phyloP scores from a whole-genome alignment of 805 yeast genomes.

The Ogataea salicorniae region DNA sequence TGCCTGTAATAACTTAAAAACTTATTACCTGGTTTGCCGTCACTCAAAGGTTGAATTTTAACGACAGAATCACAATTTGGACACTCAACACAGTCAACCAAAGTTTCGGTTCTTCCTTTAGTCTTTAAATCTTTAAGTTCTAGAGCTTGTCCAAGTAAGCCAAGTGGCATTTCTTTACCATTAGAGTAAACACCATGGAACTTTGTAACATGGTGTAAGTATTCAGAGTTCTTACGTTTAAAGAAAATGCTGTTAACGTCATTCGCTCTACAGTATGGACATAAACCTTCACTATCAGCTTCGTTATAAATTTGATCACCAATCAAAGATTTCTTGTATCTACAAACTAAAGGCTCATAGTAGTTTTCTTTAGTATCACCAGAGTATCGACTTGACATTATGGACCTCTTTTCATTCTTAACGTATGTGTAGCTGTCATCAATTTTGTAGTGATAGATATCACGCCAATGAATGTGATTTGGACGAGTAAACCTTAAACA shows the following conservation, averaged over 20 bases:
- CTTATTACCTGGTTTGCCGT: constrained; percentile 9
- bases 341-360: constrained; percentile 4
- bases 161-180: constrained; percentile 19
- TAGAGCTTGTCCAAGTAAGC: constrained; percentile 16
- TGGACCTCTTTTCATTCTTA: too few species aligned
- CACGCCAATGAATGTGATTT: too few species aligned
- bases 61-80: constrained; percentile 10
- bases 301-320: neutral
- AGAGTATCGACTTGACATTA: too few species aligned
- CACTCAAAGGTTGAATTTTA: constrained; percentile 10
- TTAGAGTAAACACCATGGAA: constrained; percentile 24
- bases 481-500: too few species aligned
- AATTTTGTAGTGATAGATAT: too few species aligned
- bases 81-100: constrained; percentile 16
- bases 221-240: constrained; percentile 21
- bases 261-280: constrained; percentile 17
- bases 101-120: constrained; percentile 11
- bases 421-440: too few species aligned
- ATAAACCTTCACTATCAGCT: constrained; percentile 16
- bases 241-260: constrained; percentile 13
- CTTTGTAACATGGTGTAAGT: constrained; percentile 24
- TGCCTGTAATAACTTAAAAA: constrained; percentile 15
- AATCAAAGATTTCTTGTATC: neutral
- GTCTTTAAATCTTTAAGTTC: constrained; percentile 14
- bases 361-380: neutral